Evolutionary conservation across 2,329 filamentous ascomycete species (phyloP), one percentile per base, ranked within the genome.

Genomic region (Penicillium verrucosum): DNA sequence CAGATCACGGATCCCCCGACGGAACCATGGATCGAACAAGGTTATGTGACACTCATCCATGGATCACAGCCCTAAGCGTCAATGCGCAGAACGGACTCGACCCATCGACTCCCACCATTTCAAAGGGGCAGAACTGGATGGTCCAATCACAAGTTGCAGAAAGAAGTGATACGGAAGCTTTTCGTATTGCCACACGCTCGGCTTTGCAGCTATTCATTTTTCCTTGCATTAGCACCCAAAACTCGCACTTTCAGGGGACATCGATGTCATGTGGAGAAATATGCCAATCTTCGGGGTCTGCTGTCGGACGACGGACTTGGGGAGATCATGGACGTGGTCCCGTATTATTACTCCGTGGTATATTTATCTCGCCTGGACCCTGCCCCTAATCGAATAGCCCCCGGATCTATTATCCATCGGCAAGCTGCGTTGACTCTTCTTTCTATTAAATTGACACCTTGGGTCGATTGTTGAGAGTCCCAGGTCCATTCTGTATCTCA

Each of bases 201-300:
- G 54, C 42, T 56, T 60, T 45, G 55, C 54, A 52, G 58, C 56
- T 61, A 60, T 60, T 57, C 44, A 32, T 55, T 60, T 59, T 58
- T 63, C 64, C 64, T 66, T 66, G 64, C 64, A 64, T 64, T 47
- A 57, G 56, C 48, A 54, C 53, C 10, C 48, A 36, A 27, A 36
- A 23, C 47, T 51, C 38, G 36, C 27, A 57, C 48, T 32, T 36
- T 45, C 59, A 56, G 38, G 49, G 16, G 51, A 47, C 36, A 29
- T 40, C 50, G 25, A 27, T 32, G 36, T 61, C 54, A 40, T 37
- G 55, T 58, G 58, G 58, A 54, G 60, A 32, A 32, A 49, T 43
- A 34, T 51, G 25, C 49, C 45, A 58, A 45, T 52, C 29, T 8
- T 56, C 47, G 54, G 46, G 41, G 40, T 56, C 36, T 56, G 54